Evolutionary conservation across 2,329 filamentous ascomycete genomes (phyloP), one percentile per base, ranked within the genome.

Genomic region (Talaromyces sp.): DNA sequence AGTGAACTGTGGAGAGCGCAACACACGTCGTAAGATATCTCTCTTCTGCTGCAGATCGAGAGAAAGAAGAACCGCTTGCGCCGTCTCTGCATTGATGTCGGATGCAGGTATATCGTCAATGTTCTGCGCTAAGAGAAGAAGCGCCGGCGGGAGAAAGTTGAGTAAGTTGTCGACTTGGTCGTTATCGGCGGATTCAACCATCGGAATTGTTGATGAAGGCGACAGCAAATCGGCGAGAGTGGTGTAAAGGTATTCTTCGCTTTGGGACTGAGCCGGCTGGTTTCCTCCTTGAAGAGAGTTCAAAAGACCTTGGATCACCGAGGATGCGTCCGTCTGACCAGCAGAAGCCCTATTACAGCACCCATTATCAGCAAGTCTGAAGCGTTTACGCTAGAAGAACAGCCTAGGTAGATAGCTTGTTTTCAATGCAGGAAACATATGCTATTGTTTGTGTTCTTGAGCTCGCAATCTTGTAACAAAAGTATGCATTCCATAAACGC

Each of bases 1-100:
- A 67, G 88, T 87, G 73, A 99, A 93, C 74, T 99, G 95, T 19
- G 95, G 94, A 69, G 91, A 96, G 68, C 91, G 87, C 14, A 98
- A 80, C 8, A 98, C 93, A 73, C 89, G 90, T 75, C 88, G 89
- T 50, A 99, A 78, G 13, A 98, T 85, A 24, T 85, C 83, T 73
- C 90, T 92, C 82, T 98, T 98, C 75, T 95, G 89, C 2, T 84
- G 84, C 8, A 89, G 76, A 62, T 86, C 89, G 72, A 97, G 84
- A 7, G 90, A 88, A 66, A 89, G 85, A 68, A 92, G 88, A 33
- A 91, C 92, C 45, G 89, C 88, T 70, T 89, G 83, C n/a, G 89
- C 84, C 1, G 87, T 86, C 63, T 88, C 89, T 0, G 87, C 81
- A 50, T 86, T 87, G 1, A 90, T 88, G 68, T 96, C 91, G 33